Conservation (phyloP, 805 yeast genomes). For the Metschnikowia arizonensis region DNA sequence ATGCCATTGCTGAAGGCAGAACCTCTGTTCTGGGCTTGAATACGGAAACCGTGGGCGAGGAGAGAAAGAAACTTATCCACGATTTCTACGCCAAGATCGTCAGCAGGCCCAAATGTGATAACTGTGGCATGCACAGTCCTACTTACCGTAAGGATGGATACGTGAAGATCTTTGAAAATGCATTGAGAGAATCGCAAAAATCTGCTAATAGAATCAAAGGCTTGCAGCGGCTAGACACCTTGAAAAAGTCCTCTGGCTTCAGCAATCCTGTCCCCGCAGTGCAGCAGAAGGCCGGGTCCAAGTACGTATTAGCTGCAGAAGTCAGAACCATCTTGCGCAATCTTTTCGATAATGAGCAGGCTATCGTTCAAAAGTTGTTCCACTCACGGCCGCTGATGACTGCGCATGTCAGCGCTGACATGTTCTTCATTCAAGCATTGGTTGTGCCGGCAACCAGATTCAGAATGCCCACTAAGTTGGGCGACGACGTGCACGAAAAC, state of each 20-base stretch:
- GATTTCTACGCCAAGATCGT: constrained; percentile 72
- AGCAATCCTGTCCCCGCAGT: constrained; percentile 42
- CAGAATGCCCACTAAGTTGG: constrained; percentile 93
- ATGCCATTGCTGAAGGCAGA: constrained; percentile 73
- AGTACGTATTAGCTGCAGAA: constrained; percentile 85
- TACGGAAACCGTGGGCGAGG: constrained; percentile 84
- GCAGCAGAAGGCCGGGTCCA: constrained; percentile 67
- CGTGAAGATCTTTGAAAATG: constrained; percentile 85
- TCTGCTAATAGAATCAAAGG: constrained; percentile 84
- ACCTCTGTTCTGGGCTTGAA: constrained; percentile 62
- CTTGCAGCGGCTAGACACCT: constrained; percentile 64
- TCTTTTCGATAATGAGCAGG: constrained; percentile 71
- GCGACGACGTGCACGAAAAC: constrained; percentile 94
- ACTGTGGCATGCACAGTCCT: constrained; percentile 95
- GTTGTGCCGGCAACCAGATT: constrained; percentile 96
- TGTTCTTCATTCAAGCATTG: constrained; percentile 83
- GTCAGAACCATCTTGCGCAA: constrained; percentile 71
- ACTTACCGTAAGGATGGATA: constrained; percentile 92
- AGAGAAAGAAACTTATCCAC: constrained; percentile 69
- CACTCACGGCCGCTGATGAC: constrained; percentile 67
- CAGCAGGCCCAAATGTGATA: constrained; percentile 84
- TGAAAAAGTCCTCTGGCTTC: constrained; percentile 27
- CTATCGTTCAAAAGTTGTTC: constrained; percentile 67
- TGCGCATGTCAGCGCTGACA: constrained; percentile 58
- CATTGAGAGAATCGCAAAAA: constrained; percentile 76